Conservation (phyloP, 176 grass and related monocot genomes). For the Musa schizocarpa region DNA sequence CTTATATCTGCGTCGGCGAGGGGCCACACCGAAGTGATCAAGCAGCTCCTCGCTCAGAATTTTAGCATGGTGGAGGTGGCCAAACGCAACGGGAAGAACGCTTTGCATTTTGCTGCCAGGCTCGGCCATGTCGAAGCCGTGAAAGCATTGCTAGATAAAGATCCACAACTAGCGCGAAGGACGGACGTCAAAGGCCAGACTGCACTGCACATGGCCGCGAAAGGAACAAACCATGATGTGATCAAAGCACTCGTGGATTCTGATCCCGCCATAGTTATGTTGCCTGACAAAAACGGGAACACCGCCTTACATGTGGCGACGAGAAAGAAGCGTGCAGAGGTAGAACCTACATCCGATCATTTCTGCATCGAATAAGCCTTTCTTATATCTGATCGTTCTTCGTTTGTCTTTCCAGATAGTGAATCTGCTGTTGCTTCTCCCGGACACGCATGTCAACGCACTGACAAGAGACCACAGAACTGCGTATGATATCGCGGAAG, state of each 20-base stretch:
- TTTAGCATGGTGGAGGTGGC: slow-evolving; percentile 62
- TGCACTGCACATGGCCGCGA: slow-evolving; percentile 91
- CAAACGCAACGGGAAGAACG: slow-evolving; percentile 83
- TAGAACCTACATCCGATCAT: slow-evolving; percentile 15
- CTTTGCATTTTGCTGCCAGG: slow-evolving; percentile 84
- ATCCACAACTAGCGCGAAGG: slow-evolving; percentile 74
- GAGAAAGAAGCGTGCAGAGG: slow-evolving; percentile 87
- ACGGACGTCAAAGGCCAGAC: slow-evolving; percentile 94
- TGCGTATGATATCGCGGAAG: slow-evolving; percentile 92
- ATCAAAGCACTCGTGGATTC: slow-evolving; percentile 81
- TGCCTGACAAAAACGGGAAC: slow-evolving; percentile 90
- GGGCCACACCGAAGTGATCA: slow-evolving; percentile 60
- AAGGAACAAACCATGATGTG: slow-evolving; percentile 86
- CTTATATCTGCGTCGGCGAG: slow-evolving; percentile 82
- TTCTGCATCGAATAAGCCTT: background rate
- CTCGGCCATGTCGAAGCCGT: slow-evolving; percentile 77
- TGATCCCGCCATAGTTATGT: slow-evolving; percentile 88
- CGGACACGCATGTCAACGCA: slow-evolving; percentile 95
- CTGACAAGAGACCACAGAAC: slow-evolving; percentile 82
- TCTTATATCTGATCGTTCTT: slow-evolving; percentile 2
- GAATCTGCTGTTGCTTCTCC: slow-evolving; percentile 63
- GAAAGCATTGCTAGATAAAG: slow-evolving; percentile 63
- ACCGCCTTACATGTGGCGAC: slow-evolving; percentile 87
- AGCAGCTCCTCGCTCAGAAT: slow-evolving; percentile 61
- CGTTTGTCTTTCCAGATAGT: slow-evolving; percentile 56